Percentiles rank a stretch among this genome's conserved stretches.
Evolutionary conservation across 1,284 basidiomycete species (phyloP).

Genomic region (Ustilago cynodontis): DNA sequence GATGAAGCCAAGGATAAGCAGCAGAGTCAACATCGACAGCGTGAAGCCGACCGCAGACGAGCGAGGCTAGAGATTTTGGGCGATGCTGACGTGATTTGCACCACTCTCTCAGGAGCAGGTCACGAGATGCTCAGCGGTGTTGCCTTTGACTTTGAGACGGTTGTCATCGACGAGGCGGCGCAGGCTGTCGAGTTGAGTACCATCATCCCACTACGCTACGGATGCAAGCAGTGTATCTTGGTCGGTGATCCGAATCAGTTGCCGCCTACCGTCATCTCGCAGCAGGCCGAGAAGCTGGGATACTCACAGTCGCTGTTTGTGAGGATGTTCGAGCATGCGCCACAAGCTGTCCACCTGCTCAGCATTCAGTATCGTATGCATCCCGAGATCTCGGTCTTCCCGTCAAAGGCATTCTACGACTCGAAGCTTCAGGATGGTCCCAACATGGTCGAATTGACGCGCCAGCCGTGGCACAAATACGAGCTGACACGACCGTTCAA

Average conservation of each 20-base stretch:
- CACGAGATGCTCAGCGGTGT: slow-evolving; percentile 83
- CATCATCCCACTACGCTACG: slow-evolving; percentile 94
- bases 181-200: slow-evolving; percentile 96
- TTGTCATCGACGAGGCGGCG: slow-evolving; percentile 98
- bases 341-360: slow-evolving; percentile 86
- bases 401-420: slow-evolving; percentile 90
- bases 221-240: slow-evolving; percentile 86
- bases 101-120: slow-evolving; percentile 87
- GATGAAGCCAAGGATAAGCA: slow-evolving; percentile 63
- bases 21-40: slow-evolving; percentile 54
- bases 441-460: slow-evolving; percentile 85
- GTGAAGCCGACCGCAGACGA: slow-evolving; percentile 57
- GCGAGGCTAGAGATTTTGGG: slow-evolving; percentile 57
- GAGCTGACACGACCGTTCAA: slow-evolving; percentile 86
- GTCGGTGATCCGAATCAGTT: slow-evolving; percentile 98
- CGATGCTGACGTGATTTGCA: slow-evolving; percentile 89
- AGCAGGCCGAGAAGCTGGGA: slow-evolving; percentile 81
- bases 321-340: slow-evolving; percentile 83
- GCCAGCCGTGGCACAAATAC: slow-evolving; percentile 85
- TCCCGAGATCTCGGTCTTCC: slow-evolving; percentile 90
- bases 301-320: slow-evolving; percentile 96
- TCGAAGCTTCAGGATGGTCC: slow-evolving; percentile 87
- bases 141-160: slow-evolving; percentile 88
- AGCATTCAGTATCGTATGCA: slow-evolving; percentile 99
- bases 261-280: slow-evolving; percentile 94